Conservation (phyloP, 192 early-diverging fungal species). For the Backusella liffmaniae region DNA sequence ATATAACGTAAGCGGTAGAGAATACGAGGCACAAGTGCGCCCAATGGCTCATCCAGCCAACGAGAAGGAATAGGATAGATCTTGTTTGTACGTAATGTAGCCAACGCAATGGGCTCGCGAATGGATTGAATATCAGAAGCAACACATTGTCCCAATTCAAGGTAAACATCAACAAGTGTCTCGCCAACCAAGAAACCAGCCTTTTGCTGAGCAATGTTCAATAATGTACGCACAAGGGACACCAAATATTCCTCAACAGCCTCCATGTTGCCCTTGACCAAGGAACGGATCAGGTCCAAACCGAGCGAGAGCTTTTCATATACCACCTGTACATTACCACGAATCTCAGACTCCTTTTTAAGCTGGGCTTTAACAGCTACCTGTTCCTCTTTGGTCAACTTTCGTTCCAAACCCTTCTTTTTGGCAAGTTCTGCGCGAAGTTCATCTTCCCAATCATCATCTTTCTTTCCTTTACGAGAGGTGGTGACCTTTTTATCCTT, state of each 20-base stretch:
- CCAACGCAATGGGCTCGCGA: conserved; percentile 43
- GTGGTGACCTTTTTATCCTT: conserved; percentile 55
- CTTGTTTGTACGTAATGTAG: conserved; percentile 49
- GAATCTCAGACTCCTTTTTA: conserved; percentile 70
- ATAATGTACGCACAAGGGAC: conserved; percentile 51
- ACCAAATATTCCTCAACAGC: conserved; percentile 59
- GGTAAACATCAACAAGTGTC: conserved; percentile 56
- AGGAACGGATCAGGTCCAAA: conserved; percentile 63
- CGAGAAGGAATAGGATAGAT: conserved; percentile 43
- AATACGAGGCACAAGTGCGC: conserved; percentile 56
- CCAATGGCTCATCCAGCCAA: conserved; percentile 50
- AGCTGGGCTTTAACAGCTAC: conserved; percentile 67
- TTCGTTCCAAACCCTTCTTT: conserved; percentile 55
- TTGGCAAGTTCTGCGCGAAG: conserved; percentile 71
- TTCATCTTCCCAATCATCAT: conserved; percentile 80
- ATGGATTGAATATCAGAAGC: conserved; percentile 42
- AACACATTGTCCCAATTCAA: conserved; percentile 46
- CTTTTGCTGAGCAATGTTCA: conserved; percentile 48
- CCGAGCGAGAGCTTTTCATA: conserved; percentile 53
- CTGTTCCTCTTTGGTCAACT: conserved; percentile 76
- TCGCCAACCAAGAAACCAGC: conserved; percentile 58
- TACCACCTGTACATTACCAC: conserved; percentile 59
- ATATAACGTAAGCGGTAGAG: conserved; percentile 66
- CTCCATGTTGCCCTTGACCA: conserved; percentile 56
- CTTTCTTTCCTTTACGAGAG: conserved; percentile 53